Evolutionary conservation across 169 alveolate species (phyloP), one percentile per base, ranked within the genome.

Genomic region (Fabrea salina): DNA sequence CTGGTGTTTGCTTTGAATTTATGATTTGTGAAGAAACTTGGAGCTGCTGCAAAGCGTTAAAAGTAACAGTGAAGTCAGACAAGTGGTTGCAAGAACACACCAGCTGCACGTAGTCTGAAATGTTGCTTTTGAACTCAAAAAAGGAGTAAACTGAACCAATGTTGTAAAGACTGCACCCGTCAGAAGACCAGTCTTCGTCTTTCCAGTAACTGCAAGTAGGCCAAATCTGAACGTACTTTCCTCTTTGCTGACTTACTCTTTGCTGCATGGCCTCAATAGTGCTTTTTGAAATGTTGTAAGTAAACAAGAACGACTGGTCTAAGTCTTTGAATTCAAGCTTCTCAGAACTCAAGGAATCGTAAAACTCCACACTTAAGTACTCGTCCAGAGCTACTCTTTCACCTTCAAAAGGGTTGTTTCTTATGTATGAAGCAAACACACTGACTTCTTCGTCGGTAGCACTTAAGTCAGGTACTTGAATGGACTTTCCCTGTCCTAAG

Each of bases 111-210:
- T 16, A n/a, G 22, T 61, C 49, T 1, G 74, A 51, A 35, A 61
- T 61, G 50, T 27, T 35, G 11, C 13, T 27, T 16, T 25, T 25
- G 19, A n/a, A 61, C 13, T 61, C 74, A 37, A 61, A 61, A 27
- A 33, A 61, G 13, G 51, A 7, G 32, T 61, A 61, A 35, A 61
- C 32, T n/a, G 32, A 47, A 13, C 74, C 74, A 16, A 61, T 61
- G 50, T 61, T 61, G 43, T 27, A 61, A 33, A 61, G 50, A 4
- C 74, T 61, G 3, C 74, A 61, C 19, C 74, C 74, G 11, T 61
- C 50, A 8, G 43, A 33, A 16, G 53, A 8, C 74, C 74, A 61
- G 0, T 25, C 11, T 61, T 11, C 16, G 13, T 13, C 11, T 8
- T 27, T 35, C 74, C 74, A 61, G 25, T 35, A 61, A 35, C 37